Evolutionary conservation across 345 rosid species (phyloP).

Genomic region (Hibiscus tridactylites): DNA sequence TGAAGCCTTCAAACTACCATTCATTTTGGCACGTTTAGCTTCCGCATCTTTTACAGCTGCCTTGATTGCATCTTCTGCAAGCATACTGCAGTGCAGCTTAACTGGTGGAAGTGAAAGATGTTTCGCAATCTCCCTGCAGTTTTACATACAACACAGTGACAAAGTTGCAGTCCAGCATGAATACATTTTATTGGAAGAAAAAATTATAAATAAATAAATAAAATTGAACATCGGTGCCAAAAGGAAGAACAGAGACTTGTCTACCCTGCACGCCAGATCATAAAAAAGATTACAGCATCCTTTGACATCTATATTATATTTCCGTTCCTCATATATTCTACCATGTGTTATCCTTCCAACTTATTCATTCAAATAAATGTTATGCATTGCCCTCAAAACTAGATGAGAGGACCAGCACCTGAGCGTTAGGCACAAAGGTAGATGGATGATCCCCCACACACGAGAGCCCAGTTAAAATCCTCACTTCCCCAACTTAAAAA

Average conservation of each 20-base stretch:
- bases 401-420: not conserved
- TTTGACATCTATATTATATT: not conserved
- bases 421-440: not conserved
- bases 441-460: not conserved
- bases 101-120: constrained; percentile 99
- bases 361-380: not conserved
- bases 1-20: not conserved
- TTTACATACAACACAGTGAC: not conserved
- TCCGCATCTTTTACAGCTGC: constrained; percentile 91
- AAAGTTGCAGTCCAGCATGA: not conserved
- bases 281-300: not conserved
- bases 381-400: not conserved
- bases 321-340: not conserved
- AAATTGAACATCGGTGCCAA: not conserved
- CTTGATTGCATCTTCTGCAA: constrained; percentile 99
- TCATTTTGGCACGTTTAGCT: constrained; percentile 46
- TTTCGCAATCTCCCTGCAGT: constrained; percentile 76
- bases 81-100: constrained; percentile 99
- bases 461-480: not conserved
- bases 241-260: not conserved
- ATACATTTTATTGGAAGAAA: not conserved
- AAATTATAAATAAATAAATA: not conserved
- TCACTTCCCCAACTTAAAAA: not conserved
- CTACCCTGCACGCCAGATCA: too few relatives aligned
- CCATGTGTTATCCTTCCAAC: not conserved